Base-by-base conservation (phyloP, 2,329 filamentous ascomycete species). In the Hypoxylon sp. region DNA sequence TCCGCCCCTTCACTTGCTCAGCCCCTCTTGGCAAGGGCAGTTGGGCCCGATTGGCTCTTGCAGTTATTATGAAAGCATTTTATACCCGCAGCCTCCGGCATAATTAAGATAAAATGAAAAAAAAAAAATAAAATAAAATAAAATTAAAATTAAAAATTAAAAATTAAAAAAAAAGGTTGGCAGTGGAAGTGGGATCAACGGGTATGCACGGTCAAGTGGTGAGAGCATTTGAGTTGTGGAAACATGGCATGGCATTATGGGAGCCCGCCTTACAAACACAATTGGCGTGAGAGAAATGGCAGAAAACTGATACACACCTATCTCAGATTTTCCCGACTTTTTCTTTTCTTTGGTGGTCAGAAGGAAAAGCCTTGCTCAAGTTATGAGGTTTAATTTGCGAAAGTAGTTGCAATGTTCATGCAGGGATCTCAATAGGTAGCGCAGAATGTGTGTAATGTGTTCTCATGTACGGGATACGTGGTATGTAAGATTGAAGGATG, bases 361-460 rank as follows among this genome's bases (percentile, higher is more conserved):
- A 32, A 32, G 24, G 30, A 20, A 37, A 15, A 44, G 47, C 48
- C 32, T 34, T 39, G 37, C 55, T 22, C 22, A 51, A 51, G 34
- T 55, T 22, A 30, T 22, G 30, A 49, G 53, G 56, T 60, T 34
- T 6, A 6, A 56, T 44, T 47, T 57, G 26, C 20, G 19, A 58
- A 55, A 37, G 55, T 50, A 58, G 46, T 55, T 37, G 49, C 54
- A 47, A 43, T 24, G 55, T 28, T 58, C 15, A 51, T 50, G 48
- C 62, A 65, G 48, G 62, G 57, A 62, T 65, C 32, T 34, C 28
- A 54, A 50, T 8, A 61, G 47, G 57, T 64, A 64, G 34, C 37
- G 57, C 52, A 32, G 11, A 13, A 11, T 15, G 13, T 41, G 37
- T 41, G n/a, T 19, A 6, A 39, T 39, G 13, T 17, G n/a, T 10